phyloP scores from a whole-genome alignment of 2,329 filamentous ascomycete genomes.

The Bimuria novae-zelandiae region DNA sequence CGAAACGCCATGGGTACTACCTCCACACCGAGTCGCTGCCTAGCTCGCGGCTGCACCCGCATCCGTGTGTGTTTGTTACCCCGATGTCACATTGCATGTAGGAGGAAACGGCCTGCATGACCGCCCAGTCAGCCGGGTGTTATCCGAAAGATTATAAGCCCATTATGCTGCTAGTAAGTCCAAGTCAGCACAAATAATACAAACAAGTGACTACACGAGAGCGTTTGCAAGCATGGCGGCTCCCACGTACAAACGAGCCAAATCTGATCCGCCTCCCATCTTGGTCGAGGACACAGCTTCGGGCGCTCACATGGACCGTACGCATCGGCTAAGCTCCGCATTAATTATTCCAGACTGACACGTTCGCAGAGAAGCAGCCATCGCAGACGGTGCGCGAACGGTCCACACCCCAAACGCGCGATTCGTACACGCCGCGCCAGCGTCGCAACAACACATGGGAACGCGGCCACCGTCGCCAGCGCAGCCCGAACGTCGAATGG shows the following conservation, averaged over 20 bases:
- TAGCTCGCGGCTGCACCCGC: neutral
- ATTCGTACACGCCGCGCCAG: constrained; percentile 16
- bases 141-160: too few relatives aligned
- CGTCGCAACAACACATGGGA: constrained; percentile 27
- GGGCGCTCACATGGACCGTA: constrained; percentile 10
- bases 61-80: neutral
- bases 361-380: constrained; percentile 19
- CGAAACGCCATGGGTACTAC: neutral
- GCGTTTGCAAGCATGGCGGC: constrained; percentile 6
- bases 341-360: constrained; percentile 6
- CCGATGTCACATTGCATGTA: too few relatives aligned
- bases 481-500: constrained; percentile 45
- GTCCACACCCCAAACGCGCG: constrained; percentile 16
- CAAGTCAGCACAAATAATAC: too few relatives aligned
- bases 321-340: neutral
- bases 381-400: constrained; percentile 20
- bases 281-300: constrained; percentile 41
- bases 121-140: too few relatives aligned
- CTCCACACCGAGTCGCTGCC: neutral
- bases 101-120: too few relatives aligned
- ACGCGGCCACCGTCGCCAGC: constrained; percentile 33
- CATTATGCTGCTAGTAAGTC: too few relatives aligned
- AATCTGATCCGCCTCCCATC: constrained; percentile 39
- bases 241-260: constrained; percentile 16
- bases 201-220: neutral